These are phyloP conservation scores for Gastrolobium bilobum DNA, from an alignment of 306 rosid species.

Conservation along the genomic window DNA sequence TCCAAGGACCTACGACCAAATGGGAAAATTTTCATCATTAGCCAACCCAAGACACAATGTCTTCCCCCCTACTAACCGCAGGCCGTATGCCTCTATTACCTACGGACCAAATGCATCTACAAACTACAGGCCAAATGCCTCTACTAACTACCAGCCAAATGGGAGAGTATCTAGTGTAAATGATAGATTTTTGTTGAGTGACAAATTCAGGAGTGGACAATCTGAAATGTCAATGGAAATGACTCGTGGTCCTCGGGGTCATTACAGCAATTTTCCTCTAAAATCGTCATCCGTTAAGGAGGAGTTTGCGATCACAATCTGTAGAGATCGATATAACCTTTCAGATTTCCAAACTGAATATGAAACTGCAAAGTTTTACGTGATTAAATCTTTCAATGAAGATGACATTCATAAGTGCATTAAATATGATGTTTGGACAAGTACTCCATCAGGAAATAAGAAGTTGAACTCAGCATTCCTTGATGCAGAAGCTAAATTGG, in stretches of 20 bases:
- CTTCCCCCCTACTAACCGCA: slow-evolving; percentile 47
- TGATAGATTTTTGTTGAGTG: slow-evolving; percentile 51
- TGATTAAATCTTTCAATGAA: slow-evolving; percentile 91
- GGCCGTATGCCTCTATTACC: slow-evolving; percentile 40
- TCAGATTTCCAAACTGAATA: slow-evolving; percentile 68
- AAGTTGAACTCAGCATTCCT: slow-evolving; percentile 73
- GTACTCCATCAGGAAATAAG: slow-evolving; percentile 80
- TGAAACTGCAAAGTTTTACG: slow-evolving; percentile 72
- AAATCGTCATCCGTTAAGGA: slow-evolving; percentile 57
- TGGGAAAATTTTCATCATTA: slow-evolving; percentile 55
- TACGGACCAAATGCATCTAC: slow-evolving; percentile 43
- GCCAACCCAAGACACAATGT: slow-evolving; percentile 53
- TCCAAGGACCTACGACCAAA: slow-evolving; percentile 57
- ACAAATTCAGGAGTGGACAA: slow-evolving; percentile 58
- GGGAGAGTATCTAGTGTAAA: slow-evolving; percentile 58
- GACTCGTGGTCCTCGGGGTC: slow-evolving; percentile 79
- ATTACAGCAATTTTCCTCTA: slow-evolving; percentile 47
- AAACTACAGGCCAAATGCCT: slow-evolving; percentile 45
- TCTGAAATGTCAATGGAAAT: slow-evolving; percentile 61
- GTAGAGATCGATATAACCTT: slow-evolving; percentile 70
- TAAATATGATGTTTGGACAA: slow-evolving; percentile 89
- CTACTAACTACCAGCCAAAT: slow-evolving; percentile 49
- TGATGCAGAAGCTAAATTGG: slow-evolving; percentile 65
- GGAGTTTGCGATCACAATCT: slow-evolving; percentile 49
- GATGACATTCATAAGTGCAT: slow-evolving; percentile 84